Base-by-base conservation (phyloP, 345 rosid genomes). In the Citrus australasica region DNA sequence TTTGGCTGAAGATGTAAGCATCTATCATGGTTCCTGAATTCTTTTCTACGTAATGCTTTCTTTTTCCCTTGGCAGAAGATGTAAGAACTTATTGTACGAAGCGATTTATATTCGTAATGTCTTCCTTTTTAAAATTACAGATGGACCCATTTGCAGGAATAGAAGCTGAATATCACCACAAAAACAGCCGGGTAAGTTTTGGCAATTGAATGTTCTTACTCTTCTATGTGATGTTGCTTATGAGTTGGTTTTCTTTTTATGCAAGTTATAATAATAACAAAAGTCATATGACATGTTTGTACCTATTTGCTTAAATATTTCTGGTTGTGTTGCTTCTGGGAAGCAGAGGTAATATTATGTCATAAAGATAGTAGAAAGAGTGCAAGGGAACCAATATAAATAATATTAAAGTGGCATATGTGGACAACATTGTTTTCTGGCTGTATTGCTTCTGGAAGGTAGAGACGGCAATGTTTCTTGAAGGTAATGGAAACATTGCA, bases 71-170 rank as follows among this genome's bases (percentile, higher is more conserved):
- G 11, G 51, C 51, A 2, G 17, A 46, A 46, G 51, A 46, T 46
- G 51, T 13, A 46, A 46, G 51, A 46, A 13, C 51, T 46, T 46
- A 46, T 11, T 46, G 14, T 46, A 46, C 14, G 17, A 46, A 28
- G 11, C 22, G 22, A 42, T 32, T 5, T 42, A 51, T 62, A 3
- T 79, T 74, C 17, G 37, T 61, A 60, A 30, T 67, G 27, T 76
- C 76, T 37, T 64, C 67, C 42, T 74, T 75, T 21, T 53, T 81
- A 33, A 69, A 74, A 81, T 81, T 79, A 78, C 85, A 96, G 99
- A 94, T 96, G 99, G 99, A 96, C 64, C 93, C 90, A 63, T 79
- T 92, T 73, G 94, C 97, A 64, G 98, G 98, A 80, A 96, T 96
- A 77, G 98, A 96, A 84, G 94, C 88, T 40, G 97, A 93, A 9